These are phyloP conservation scores for Biscogniauxia sp. DNA, from an alignment of 2,329 filamentous ascomycete species.

Conservation along the genomic window DNA sequence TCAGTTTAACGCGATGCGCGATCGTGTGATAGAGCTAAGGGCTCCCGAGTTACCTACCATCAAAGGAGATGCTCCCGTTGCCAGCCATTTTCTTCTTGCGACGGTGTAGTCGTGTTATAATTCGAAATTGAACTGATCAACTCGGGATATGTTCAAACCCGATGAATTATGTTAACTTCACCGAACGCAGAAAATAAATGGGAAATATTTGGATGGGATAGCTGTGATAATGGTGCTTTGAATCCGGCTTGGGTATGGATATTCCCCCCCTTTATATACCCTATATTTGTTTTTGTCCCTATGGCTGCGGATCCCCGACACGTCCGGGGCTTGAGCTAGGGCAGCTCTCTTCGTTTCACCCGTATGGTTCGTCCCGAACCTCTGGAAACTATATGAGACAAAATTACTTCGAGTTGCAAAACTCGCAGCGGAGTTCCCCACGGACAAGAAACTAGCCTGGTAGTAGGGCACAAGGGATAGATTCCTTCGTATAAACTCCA, in stretches of 20 bases:
- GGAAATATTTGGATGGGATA: neutral
- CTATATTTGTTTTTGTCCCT: constrained; percentile 1
- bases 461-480: neutral
- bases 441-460: neutral
- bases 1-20: too few relatives aligned
- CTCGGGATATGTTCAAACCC: neutral
- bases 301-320: constrained; percentile 11
- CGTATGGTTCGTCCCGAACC: neutral
- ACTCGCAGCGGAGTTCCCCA: neutral
- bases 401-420: neutral
- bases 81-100: constrained; percentile 14
- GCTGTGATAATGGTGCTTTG: neutral
- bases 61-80: constrained; percentile 23
- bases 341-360: neutral
- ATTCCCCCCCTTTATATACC: constrained; percentile 1
- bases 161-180: neutral
- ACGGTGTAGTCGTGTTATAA: neutral
- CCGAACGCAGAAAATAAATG: too few relatives aligned
- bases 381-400: neutral
- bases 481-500: neutral
- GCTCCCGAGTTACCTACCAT: constrained; percentile 15
- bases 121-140: neutral
- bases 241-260: constrained; percentile 2
- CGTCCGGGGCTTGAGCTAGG: constrained; percentile 3
- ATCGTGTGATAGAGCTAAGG: neutral